Base-by-base conservation (phyloP, 768 basidiomycete species). In the Trametes elegans region DNA sequence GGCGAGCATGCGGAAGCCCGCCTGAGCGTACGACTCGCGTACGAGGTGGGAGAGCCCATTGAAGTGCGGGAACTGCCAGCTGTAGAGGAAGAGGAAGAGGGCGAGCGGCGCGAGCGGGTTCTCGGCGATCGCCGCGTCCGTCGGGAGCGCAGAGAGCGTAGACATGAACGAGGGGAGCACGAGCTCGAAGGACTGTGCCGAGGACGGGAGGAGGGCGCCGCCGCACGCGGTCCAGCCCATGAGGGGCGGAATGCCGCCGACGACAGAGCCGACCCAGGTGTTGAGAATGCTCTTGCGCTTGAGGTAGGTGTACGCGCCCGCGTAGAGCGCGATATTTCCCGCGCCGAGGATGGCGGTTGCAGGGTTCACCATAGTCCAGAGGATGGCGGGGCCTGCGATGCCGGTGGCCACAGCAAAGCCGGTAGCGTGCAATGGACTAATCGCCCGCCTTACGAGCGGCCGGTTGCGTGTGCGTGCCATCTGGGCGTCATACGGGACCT, bases 11-110 rank as follows among this genome's bases (percentile, higher is more conserved):
- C 80, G 81, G 68, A 95, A 99, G 16, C 95, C 95, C 18, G 88
- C 92, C 66, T 92, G 85, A 4, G 97, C 92, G 70, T 99, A 99
- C 18, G 88, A 88, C 9, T 80, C 83, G 32, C 95, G 84, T 8
- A 95, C 80, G 45, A 95, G 76, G 70, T 97, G 83, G 7, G 94
- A 86, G n/a, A 99, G 77, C 1, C 93, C 71, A 70, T 95, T 98
- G 76, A 99, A 98, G 70, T 99, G 96, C 31, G 96, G 95, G 73
- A 98, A 98, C 68, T 99, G 97, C 96, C 96, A 99, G 57, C 88
- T 89, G 74, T 86, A 99, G 8, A 97, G 79, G 42, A 98, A 71
- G 71, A 87, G 78, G 73, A 90, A 92, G 3, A 99, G 75, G 2
- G 87, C 83, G 54, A 90, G 71, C 0, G 93, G 87, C 0, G 88